These are phyloP conservation scores for Scedosporium dehoogii DNA, from an alignment of 2,329 filamentous ascomycete species.

Conservation along the genomic window DNA sequence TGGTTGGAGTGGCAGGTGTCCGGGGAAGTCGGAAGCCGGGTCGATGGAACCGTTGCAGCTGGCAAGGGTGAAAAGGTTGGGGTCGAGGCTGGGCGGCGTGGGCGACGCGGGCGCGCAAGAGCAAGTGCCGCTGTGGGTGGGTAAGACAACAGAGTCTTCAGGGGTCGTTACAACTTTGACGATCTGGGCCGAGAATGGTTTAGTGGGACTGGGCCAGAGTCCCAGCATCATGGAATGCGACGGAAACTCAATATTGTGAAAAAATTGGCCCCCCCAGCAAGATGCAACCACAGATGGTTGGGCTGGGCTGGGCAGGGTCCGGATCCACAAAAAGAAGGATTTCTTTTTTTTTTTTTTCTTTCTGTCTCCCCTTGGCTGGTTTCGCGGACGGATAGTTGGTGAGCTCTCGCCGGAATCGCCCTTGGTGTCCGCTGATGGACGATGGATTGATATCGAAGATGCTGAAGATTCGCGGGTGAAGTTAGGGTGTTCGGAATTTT, in stretches of 20 bases:
- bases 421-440: too few relatives aligned
- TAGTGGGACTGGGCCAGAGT: conserved; percentile 6
- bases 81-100: neutral
- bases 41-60: neutral
- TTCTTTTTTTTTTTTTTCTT: neutral
- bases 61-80: neutral
- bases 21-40: neutral
- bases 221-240: conserved; percentile 9
- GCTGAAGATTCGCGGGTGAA: too few relatives aligned
- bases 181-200: conserved; percentile 6
- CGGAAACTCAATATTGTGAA: neutral
- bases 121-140: neutral
- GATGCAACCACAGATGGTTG: neutral
- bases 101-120: neutral
- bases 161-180: conserved; percentile 3
- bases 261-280: neutral
- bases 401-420: too few relatives aligned
- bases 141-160: neutral
- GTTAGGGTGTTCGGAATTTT: neutral
- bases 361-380: neutral
- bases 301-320: neutral
- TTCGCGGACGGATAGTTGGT: neutral
- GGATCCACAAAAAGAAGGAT: neutral
- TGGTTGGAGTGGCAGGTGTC: neutral
- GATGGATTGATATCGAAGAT: too few relatives aligned